Conservation (phyloP, 768 basidiomycete genomes). For the Trichaptum fuscoviolaceum region DNA sequence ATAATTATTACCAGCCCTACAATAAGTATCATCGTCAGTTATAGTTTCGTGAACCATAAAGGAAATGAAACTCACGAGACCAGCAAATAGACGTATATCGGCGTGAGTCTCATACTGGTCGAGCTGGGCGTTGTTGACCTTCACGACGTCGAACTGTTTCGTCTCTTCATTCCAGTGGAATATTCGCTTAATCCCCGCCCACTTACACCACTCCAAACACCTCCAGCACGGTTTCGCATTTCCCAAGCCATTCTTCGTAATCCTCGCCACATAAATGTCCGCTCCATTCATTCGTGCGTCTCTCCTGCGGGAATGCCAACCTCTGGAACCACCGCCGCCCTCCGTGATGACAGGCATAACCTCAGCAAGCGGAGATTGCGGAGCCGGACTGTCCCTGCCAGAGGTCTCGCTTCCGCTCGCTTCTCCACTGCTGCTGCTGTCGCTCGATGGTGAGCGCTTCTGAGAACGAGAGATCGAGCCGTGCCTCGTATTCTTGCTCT, state of each 20-base stretch:
- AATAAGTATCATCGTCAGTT: background rate
- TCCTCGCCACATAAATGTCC: constrained; percentile 49
- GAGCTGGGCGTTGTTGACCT: constrained; percentile 36
- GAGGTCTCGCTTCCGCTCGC: constrained; percentile 11
- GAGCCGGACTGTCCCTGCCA: constrained; percentile 3
- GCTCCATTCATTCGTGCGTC: constrained; percentile 43
- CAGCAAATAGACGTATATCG: constrained; percentile 36
- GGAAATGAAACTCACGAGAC: constrained; percentile 34
- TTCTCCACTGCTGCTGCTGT: constrained; percentile 16
- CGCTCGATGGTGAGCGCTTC: constrained; percentile 12
- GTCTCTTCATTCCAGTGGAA: constrained; percentile 44
- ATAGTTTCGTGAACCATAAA: background rate
- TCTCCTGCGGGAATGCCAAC: constrained; percentile 31
- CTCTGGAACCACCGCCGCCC: constrained; percentile 14
- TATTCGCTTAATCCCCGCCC: constrained; percentile 52
- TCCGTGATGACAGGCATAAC: constrained; percentile 9
- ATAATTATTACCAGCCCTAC: constrained; percentile 2
- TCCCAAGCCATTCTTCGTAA: constrained; percentile 46
- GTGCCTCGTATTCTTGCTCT: constrained; percentile 6
- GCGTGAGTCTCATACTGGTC: constrained; percentile 43
- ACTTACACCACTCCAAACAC: constrained; percentile 51
- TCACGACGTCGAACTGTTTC: constrained; percentile 36
- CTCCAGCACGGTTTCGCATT: constrained; percentile 50
- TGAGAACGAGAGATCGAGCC: background rate
- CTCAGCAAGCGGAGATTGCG: constrained; percentile 10